Percentiles rank a stretch among this genome's conserved stretches.
These are phyloP conservation scores for Amylostereum areolatum DNA, from an alignment of 1,284 basidiomycete genomes.

Conservation along the genomic window DNA sequence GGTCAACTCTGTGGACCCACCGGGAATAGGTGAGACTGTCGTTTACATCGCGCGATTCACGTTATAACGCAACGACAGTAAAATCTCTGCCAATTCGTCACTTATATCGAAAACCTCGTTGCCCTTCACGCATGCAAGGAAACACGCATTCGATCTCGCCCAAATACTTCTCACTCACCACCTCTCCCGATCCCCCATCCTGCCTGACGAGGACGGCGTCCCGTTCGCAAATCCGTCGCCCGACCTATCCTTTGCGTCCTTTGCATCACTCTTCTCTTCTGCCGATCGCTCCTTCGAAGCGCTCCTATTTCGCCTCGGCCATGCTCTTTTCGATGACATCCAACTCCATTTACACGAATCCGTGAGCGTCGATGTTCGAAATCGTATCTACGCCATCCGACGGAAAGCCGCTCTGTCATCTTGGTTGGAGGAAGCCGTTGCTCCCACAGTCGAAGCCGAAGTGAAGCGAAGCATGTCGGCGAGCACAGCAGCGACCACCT, in stretches of 20 bases:
- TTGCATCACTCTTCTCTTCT: conserved; percentile 66
- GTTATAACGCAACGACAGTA: conserved; percentile 35
- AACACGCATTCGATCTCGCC: conserved; percentile 39
- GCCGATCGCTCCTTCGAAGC: conserved; percentile 76
- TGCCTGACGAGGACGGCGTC: conserved; percentile 42
- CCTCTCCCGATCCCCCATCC: conserved; percentile 70
- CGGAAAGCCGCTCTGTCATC: conserved; percentile 80
- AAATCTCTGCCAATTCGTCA: conserved; percentile 53
- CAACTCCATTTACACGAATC: conserved; percentile 54
- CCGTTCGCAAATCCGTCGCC: conserved; percentile 53
- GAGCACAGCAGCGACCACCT: conserved; percentile 51
- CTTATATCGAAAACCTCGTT: conserved; percentile 42
- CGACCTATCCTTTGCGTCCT: conserved; percentile 74
- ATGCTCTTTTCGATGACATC: conserved; percentile 87
- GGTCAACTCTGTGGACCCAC: conserved; percentile 61
- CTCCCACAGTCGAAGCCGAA: conserved; percentile 70
- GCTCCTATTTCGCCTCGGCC: conserved; percentile 80
- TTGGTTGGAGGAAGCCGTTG: conserved; percentile 81
- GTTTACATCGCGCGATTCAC: conserved; percentile 71
- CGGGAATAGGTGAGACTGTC: conserved; percentile 74
- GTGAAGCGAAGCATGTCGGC: conserved; percentile 46
- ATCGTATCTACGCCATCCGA: conserved; percentile 58
- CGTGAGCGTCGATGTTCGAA: conserved; percentile 52
- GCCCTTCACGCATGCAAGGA: conserved; percentile 30
- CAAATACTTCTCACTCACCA: conserved; percentile 78